Evolutionary conservation across 129 eudicot genomes (phyloP), one percentile per base, ranked within the genome.

Genomic region (Pseudognaphalium luteoalbum): DNA sequence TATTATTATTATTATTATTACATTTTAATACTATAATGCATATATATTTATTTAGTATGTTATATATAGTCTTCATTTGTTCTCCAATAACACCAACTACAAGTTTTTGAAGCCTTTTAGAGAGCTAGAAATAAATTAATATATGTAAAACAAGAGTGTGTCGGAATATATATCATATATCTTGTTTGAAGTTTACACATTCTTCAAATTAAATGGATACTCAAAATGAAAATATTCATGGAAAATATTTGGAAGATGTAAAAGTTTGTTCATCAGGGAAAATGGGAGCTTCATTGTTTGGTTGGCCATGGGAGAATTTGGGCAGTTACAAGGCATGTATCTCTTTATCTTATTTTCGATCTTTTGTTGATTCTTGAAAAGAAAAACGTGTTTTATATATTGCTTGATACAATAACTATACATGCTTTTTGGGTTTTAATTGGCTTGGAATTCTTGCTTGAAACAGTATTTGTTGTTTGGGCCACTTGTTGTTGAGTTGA

Each of bases 261-360:
- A 68, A 66, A 34, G 74, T 37, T 63, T 74, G 29, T 68, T 72
- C 81, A 71, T 75, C 70, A 29, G 81, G 90, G 33, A 85, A 84
- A 72, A 64, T 2, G 76, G 79, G 71, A 70, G 89, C 91, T 56
- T 84, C 88, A 61, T 77, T 91, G 41, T 91, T 88, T 83, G 73
- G 87, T 81, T 91, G 97, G 96, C 97, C 97, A 83, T 91, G 96
- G 97, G 85, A 89, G 78, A 81, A 83, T 75, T 68, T 91, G 66
- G 87, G 83, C 9, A 81, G 70, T 83, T 85, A 67, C 84, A 91
- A 91, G 96, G 96, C 60, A 88, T 63, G 79, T 8, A 14, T 69
- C 59, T 79, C 60, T 62, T 42, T 7, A 37, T 17, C 25, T 0
- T 65, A 33, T 37, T 34, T 70, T 19, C 21, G 19, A 4, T 35